phyloP scores from a whole-genome alignment of 106 monocot genomes.

The Hemerocallis citrina region DNA sequence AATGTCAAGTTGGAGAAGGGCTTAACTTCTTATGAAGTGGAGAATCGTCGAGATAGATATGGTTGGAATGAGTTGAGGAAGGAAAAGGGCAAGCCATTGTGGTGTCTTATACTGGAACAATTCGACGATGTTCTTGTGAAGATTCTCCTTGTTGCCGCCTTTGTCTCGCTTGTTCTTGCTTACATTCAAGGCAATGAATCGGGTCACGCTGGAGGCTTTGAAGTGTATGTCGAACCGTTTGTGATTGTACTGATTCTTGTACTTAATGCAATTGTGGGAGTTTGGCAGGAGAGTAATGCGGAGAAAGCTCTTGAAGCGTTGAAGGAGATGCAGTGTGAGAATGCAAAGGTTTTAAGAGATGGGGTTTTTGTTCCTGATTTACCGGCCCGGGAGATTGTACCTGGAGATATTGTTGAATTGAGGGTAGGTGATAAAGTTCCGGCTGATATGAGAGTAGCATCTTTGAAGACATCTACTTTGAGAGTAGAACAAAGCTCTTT shows the following conservation, averaged over 20 bases:
- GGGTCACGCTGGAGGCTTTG: constrained; percentile 16
- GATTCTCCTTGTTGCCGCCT: constrained; percentile 49
- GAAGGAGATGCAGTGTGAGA: constrained; percentile 50
- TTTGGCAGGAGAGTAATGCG: constrained; percentile 61
- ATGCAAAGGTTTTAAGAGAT: constrained; percentile 41
- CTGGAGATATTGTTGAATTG: constrained; percentile 54
- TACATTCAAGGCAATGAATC: constrained; percentile 32
- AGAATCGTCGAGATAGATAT: constrained; percentile 29
- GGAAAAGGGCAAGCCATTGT: constrained; percentile 52
- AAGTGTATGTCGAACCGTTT: constrained; percentile 42
- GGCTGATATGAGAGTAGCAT: constrained; percentile 46
- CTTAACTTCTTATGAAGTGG: constrained; percentile 33
- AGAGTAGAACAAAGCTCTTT: constrained; percentile 52
- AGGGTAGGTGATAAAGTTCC: constrained; percentile 54
- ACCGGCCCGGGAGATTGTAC: constrained; percentile 44
- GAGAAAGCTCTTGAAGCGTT: constrained; percentile 53
- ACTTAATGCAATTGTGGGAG: constrained; percentile 50
- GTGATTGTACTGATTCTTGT: constrained; percentile 40
- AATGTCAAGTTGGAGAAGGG: constrained; percentile 50
- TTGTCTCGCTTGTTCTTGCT: constrained; percentile 45
- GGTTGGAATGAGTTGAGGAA: constrained; percentile 64
- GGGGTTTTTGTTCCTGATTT: constrained; percentile 29
- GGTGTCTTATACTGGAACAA: constrained; percentile 51
- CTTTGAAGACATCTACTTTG: constrained; percentile 39
- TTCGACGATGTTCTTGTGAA: constrained; percentile 66